A percentile compares a stretch with the other conserved stretches of the same genome.
phyloP scores from a whole-genome alignment of 1,139 yeast genomes.

The Saccharomyces hybrid region DNA sequence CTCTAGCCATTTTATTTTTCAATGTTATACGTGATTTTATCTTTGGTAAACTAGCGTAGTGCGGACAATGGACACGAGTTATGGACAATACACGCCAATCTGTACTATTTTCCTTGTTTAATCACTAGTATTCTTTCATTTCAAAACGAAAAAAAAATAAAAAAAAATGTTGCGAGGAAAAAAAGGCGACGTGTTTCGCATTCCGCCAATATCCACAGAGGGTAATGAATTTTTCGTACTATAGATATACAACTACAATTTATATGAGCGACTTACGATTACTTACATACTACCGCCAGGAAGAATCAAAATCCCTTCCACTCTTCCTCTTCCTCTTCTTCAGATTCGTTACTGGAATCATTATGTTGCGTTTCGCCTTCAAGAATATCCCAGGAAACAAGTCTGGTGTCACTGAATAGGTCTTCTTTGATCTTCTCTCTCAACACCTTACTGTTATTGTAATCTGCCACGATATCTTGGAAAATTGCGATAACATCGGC shows the following conservation, averaged over 20 bases:
- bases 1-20: slow-evolving; percentile 23
- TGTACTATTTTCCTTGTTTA: neutral
- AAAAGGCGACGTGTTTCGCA: slow-evolving; percentile 1
- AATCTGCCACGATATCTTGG: slow-evolving; percentile 41
- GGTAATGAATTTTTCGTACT: neutral
- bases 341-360: slow-evolving; percentile 25
- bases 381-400: slow-evolving; percentile 57
- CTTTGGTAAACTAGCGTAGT: neutral
- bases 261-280: neutral
- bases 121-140: neutral
- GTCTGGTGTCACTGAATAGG: slow-evolving; percentile 56
- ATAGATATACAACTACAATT: neutral
- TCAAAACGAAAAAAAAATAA: neutral
- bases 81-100: neutral
- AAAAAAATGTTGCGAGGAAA: neutral
- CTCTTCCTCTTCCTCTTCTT: slow-evolving; percentile 35
- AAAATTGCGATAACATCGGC: slow-evolving; percentile 52
- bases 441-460: slow-evolving; percentile 51
- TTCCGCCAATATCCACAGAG: neutral
- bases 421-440: slow-evolving; percentile 61
- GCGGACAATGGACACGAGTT: neutral
- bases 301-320: slow-evolving; percentile 45
- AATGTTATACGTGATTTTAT: neutral
- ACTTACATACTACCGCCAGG: neutral
- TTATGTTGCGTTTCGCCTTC: slow-evolving; percentile 21